Evolutionary conservation across 306 rosid genomes (phyloP).

Genomic region (Acacia melanoxylon): DNA sequence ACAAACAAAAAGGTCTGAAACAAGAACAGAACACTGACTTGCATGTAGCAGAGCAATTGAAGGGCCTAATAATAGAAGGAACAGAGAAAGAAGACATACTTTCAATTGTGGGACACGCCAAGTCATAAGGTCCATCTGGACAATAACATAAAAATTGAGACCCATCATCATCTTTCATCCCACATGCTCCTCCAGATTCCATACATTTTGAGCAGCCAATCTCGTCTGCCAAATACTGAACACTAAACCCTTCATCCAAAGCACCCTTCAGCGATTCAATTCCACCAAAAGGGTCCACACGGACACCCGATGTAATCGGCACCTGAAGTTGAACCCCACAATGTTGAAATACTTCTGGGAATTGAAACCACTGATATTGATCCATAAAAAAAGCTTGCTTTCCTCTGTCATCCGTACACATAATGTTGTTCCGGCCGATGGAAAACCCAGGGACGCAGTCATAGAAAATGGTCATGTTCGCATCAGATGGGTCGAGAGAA

Average conservation of each 20-base stretch:
- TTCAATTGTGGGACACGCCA: neutral
- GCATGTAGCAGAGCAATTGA: neutral
- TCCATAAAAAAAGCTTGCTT: neutral
- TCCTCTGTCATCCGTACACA: neutral
- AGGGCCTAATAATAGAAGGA: neutral
- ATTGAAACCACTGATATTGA: neutral
- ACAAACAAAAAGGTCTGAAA: neutral
- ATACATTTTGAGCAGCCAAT: neutral
- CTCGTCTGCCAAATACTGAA: neutral
- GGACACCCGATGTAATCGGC: neutral
- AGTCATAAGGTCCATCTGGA: neutral
- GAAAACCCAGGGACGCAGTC: neutral
- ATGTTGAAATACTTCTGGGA: neutral
- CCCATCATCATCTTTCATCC: neutral
- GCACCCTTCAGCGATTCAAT: neutral
- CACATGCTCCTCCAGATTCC: neutral
- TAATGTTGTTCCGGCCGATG: neutral
- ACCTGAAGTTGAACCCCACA: neutral
- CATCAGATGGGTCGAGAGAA: neutral
- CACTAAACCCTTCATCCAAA: neutral
- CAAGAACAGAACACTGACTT: neutral
- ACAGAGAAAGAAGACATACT: neutral
- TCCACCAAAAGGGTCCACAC: neutral
- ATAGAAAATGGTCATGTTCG: conserved; percentile 8
- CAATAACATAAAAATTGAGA: neutral